Evolutionary conservation across 1,139 yeast genomes (phyloP).

Genomic region (Yamadazyma conglobata): DNA sequence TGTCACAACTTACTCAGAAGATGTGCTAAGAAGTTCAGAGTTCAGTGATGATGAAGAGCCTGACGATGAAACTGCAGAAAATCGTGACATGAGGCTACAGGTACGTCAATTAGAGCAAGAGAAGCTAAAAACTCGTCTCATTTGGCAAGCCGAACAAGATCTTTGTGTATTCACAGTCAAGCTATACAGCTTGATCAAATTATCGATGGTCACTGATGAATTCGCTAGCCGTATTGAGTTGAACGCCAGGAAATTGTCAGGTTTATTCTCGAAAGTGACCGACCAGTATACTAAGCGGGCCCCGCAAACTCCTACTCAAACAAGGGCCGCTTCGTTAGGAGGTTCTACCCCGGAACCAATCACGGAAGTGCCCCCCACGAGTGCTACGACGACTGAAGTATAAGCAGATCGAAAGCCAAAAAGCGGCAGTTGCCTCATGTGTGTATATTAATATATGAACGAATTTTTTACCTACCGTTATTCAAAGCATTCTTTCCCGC

Average conservation of each 20-base stretch:
- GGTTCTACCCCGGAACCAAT: no score
- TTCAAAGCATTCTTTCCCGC: no score
- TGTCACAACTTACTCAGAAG: slow-evolving; percentile 27
- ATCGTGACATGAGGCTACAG: slow-evolving; percentile 6
- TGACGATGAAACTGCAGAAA: slow-evolving; percentile 20
- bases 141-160: slow-evolving; percentile 40
- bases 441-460: no score
- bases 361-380: no score
- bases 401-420: no score
- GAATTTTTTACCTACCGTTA: no score
- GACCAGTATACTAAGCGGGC: no score
- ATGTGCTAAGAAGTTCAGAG: neutral
- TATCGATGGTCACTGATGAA: slow-evolving; percentile 31
- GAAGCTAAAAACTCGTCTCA: slow-evolving; percentile 13
- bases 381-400: no score
- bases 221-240: slow-evolving; percentile 40
- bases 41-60: slow-evolving; percentile 12
- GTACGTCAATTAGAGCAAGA: slow-evolving; percentile 3
- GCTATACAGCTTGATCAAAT: slow-evolving; percentile 41
- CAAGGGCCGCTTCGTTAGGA: no score
- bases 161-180: slow-evolving; percentile 53
- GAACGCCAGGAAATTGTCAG: slow-evolving; percentile 50
- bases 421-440: no score
- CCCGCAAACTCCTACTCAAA: no score
- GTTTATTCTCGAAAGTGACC: slow-evolving; percentile 25